Conservation (phyloP, 148 eudicot species). For the Cornus suecica region DNA sequence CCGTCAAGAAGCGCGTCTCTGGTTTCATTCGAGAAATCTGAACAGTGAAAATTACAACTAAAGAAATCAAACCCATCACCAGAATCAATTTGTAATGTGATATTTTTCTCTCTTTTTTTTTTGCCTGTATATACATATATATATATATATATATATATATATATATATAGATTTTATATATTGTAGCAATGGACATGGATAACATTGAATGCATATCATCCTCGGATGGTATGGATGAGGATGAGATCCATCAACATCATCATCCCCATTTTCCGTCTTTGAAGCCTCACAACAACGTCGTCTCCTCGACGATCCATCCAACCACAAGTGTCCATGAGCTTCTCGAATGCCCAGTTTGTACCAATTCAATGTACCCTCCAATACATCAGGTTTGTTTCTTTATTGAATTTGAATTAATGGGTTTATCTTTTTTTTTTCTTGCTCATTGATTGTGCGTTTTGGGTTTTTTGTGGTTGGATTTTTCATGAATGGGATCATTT, state of each 20-base stretch:
- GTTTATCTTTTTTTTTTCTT: not conserved
- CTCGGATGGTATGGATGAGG: slow-evolving; percentile 59
- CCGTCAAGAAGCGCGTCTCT: slow-evolving; percentile 26
- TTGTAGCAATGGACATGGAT: slow-evolving; percentile 54
- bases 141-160: not conserved
- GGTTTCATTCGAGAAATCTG: slow-evolving; percentile 4
- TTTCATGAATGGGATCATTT: not conserved
- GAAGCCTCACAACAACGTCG: slow-evolving; percentile 36
- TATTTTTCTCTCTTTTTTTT: not conserved
- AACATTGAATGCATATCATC: slow-evolving; percentile 73
- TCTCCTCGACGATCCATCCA: slow-evolving; percentile 34
- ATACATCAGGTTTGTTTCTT: slow-evolving; percentile 74
- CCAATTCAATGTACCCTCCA: slow-evolving; percentile 96
- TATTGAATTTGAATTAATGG: slow-evolving; percentile 1
- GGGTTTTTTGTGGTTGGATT: too few species aligned
- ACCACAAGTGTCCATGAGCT: slow-evolving; percentile 89
- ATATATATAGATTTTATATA: not conserved
- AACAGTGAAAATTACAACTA: not conserved
- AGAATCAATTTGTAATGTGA: not conserved
- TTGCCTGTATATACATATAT: not conserved
- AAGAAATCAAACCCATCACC: slow-evolving; percentile 12
- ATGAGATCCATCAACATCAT: slow-evolving; percentile 42
- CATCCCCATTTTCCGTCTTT: slow-evolving; percentile 47
- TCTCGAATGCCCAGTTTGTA: slow-evolving; percentile 96
- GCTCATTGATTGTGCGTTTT: not conserved